phyloP scores from a whole-genome alignment of 1,139 yeast species.

The Yamadazyma membranifaciens region DNA sequence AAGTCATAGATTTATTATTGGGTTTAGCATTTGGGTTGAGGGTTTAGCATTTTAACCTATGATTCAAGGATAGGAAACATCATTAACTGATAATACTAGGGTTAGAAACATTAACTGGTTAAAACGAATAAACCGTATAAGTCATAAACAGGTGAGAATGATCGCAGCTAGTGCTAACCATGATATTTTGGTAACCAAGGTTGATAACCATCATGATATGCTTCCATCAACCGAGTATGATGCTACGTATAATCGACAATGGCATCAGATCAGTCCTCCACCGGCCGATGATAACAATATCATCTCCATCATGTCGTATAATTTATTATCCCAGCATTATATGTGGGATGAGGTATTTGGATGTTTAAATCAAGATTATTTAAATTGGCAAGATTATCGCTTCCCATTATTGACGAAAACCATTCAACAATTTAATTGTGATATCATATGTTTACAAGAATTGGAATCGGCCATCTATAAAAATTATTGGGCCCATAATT shows the following conservation, averaged over 20 bases:
- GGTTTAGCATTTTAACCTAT: too few species aligned
- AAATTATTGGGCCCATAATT: slow-evolving; percentile 37
- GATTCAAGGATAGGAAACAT: too few species aligned
- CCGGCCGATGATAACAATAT: slow-evolving; percentile 6
- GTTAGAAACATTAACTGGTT: too few species aligned
- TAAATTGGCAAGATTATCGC: slow-evolving; percentile 47
- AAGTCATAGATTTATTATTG: too few species aligned
- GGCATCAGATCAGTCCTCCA: slow-evolving; percentile 17
- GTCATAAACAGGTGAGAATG: too few species aligned
- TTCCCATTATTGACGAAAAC: slow-evolving; percentile 42
- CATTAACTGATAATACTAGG: too few species aligned
- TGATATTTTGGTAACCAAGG: background rate
- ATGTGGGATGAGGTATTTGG: slow-evolving; percentile 57
- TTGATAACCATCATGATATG: background rate
- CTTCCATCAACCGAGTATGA: slow-evolving; percentile 16
- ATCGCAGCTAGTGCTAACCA: slow-evolving; percentile 2
- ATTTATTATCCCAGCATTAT: slow-evolving; percentile 54
- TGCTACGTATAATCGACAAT: slow-evolving; percentile 23
- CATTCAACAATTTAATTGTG: slow-evolving; percentile 42
- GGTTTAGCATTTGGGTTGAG: too few species aligned
- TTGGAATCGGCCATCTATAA: slow-evolving; percentile 50
- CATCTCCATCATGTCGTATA: slow-evolving; percentile 46
- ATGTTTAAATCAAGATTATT: slow-evolving; percentile 43
- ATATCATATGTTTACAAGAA: slow-evolving; percentile 63
- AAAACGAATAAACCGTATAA: too few species aligned